These are phyloP conservation scores for Xylariaceae sp. DNA, from an alignment of 2,329 filamentous ascomycete species.

Conservation along the genomic window DNA sequence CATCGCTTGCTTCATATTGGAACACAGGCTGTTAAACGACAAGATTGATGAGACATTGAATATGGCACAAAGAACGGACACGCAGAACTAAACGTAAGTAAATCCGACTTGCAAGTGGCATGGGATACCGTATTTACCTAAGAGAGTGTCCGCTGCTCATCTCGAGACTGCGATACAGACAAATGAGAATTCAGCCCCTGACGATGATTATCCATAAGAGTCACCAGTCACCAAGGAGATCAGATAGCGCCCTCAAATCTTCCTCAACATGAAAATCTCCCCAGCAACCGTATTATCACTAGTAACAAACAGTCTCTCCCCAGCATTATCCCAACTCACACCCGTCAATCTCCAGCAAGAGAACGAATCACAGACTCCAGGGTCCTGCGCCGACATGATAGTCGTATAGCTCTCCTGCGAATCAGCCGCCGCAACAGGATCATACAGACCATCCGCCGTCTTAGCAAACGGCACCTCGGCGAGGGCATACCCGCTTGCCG, in stretches of 20 bases:
- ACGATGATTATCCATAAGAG: neutral
- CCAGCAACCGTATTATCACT: conserved; percentile 45
- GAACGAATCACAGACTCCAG: conserved; percentile 39
- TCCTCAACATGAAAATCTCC: conserved; percentile 36
- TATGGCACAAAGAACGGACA: too few species aligned
- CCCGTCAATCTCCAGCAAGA: conserved; percentile 45
- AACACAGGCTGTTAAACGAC: too few species aligned
- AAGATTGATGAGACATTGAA: too few species aligned
- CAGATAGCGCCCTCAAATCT: conserved; percentile 17
- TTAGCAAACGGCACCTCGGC: conserved; percentile 33
- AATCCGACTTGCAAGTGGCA: too few species aligned
- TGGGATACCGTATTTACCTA: too few species aligned
- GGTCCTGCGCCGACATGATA: conserved; percentile 44
- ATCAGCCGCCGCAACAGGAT: conserved; percentile 29
- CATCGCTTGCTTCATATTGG: too few species aligned
- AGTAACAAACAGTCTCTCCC: conserved; percentile 46
- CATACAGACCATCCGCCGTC: conserved; percentile 30
- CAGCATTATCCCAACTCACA: conserved; percentile 36
- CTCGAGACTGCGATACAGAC: too few species aligned
- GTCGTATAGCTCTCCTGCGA: conserved; percentile 41
- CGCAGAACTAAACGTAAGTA: too few species aligned
- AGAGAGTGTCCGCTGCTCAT: too few species aligned
- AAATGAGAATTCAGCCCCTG: neutral
- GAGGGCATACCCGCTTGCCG: conserved; percentile 36
- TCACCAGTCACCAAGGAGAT: neutral